A percentile compares a stretch with the other conserved stretches of the same genome.
Evolutionary conservation across 805 yeast genomes (phyloP).

Genomic region (Dipodascopsis uninucleata): DNA sequence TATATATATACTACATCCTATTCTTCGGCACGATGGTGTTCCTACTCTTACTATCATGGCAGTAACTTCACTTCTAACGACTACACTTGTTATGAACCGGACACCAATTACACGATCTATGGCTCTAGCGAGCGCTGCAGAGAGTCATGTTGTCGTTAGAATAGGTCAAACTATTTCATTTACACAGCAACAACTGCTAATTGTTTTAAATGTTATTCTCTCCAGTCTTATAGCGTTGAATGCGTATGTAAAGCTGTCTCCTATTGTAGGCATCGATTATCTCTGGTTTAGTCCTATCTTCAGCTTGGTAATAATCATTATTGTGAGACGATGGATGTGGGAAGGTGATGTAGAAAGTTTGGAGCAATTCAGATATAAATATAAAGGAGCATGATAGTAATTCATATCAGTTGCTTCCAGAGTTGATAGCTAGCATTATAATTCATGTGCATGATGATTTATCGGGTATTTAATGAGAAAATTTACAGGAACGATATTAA

Average conservation of each 20-base stretch:
- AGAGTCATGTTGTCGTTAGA: background rate
- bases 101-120: conserved; percentile 14
- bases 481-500: background rate
- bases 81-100: conserved; percentile 15
- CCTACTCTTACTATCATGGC: conserved; percentile 10
- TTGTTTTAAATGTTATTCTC: conserved; percentile 9
- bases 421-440: too few species aligned
- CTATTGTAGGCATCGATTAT: conserved; percentile 22
- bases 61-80: conserved; percentile 13
- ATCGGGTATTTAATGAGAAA: too few species aligned
- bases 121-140: conserved; percentile 7
- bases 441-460: too few species aligned
- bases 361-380: conserved; percentile 24
- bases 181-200: conserved; percentile 3
- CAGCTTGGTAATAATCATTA: conserved; percentile 3
- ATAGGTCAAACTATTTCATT: background rate
- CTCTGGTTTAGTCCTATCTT: conserved; percentile 23
- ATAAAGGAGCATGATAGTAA: conserved; percentile 20
- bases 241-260: conserved; percentile 15
- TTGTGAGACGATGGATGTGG: conserved; percentile 24
- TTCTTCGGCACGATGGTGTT: conserved; percentile 10
- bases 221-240: conserved; percentile 5
- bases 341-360: conserved; percentile 23
- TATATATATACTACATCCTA: conserved; percentile 20
- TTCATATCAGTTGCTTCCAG: too few species aligned